Evolutionary conservation across 495 filamentous ascomycete genomes (phyloP), one percentile per base, ranked within the genome.

Genomic region (Xylaria castorea): DNA sequence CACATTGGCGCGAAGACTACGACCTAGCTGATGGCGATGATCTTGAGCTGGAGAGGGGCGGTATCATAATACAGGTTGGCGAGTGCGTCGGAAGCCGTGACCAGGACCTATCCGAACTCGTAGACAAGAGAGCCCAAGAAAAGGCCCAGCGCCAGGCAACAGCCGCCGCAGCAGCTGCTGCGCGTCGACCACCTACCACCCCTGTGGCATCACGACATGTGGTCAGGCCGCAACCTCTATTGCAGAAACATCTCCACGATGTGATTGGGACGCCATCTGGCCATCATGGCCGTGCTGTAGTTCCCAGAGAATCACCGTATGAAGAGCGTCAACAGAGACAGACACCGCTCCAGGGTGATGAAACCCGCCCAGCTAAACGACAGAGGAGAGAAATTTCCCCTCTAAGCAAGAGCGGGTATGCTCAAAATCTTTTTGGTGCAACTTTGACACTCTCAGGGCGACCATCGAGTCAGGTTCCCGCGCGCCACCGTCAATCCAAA

Each of bases 11-110:
- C 50, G 86, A 91, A 27, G 86, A 86, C 61, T 87, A 85, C 62
- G 85, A 87, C 12, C 87, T 91, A 38, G 91, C 91, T 72, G 86
- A 89, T 30, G 94, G 94, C 20, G 94, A 97, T 74, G 94, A 97
- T 76, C 76, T 98, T 32, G 85, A 91, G 71, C 84, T 97, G 71
- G 94, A 98, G 58, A 90, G 90, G 73, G 91, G 90, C 11, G 87
- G 86, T 1, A 87, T 91, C 12, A 83, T 97, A 65, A 91, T 97
- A 42, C 90, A 97, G 78, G 92, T 97, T 11, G 87, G 87, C 57
- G 94, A 97, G 75, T 86, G 84, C 42, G 85, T 92, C 20, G 92
- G 89, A n/a, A 88, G 83, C 14, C 89, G 86, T 1, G 87, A 95
- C 74, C 92, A 94, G 53, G 94, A 98, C 78, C 76, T 97, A 18